phyloP scores from a whole-genome alignment of 2,329 filamentous ascomycete genomes.

The Fusarium compactum region DNA sequence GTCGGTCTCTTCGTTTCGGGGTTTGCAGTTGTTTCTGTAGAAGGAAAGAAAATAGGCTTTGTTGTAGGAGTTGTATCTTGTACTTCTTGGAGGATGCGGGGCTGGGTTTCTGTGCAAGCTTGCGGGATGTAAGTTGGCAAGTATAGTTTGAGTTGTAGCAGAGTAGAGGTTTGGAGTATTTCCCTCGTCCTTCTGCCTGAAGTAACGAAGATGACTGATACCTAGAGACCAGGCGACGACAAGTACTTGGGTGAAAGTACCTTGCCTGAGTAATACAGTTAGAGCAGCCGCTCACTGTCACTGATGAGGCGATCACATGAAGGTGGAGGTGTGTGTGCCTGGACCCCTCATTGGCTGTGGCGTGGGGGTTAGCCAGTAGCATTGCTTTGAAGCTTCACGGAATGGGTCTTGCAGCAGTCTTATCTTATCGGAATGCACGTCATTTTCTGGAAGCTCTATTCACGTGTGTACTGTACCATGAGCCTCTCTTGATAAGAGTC shows the following conservation, averaged over 20 bases:
- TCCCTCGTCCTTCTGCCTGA: constrained; percentile 10
- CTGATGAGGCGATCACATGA: constrained; percentile 50
- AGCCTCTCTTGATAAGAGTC: constrained; percentile 9
- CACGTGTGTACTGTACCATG: constrained; percentile 20
- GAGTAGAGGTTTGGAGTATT: not conserved
- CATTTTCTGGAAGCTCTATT: constrained; percentile 22
- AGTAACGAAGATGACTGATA: constrained; percentile 28
- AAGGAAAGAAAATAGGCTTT: constrained; percentile 5
- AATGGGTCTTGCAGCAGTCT: constrained; percentile 3
- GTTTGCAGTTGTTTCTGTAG: not conserved
- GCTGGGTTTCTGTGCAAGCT: constrained; percentile 19
- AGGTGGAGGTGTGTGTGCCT: constrained; percentile 37
- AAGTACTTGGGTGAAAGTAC: constrained; percentile 2
- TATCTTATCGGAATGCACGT: constrained; percentile 41
- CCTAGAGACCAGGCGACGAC: constrained; percentile 1
- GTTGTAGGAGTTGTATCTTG: not conserved
- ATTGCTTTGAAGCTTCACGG: not conserved
- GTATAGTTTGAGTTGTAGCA: not conserved
- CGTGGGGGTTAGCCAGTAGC: constrained; percentile 17
- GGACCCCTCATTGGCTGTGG: constrained; percentile 39
- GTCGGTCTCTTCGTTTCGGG: not conserved
- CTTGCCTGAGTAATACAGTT: constrained; percentile 23
- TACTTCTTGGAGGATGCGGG: constrained; percentile 24
- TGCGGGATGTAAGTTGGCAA: not conserved
- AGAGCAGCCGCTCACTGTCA: constrained; percentile 17